Evolutionary conservation across 2,329 filamentous ascomycete genomes (phyloP).

Genomic region (Hortaea werneckii): DNA sequence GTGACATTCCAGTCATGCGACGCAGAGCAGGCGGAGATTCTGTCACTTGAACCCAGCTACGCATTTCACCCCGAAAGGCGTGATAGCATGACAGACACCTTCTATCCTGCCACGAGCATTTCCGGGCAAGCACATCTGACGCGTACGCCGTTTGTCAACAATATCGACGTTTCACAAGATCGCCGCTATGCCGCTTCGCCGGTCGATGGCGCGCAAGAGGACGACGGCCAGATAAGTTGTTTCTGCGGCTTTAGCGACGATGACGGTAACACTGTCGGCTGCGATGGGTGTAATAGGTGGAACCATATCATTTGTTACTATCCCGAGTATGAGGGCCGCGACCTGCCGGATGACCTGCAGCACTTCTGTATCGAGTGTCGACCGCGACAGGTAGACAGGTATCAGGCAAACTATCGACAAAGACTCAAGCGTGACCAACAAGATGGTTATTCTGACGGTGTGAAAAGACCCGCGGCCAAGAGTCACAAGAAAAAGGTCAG

Average conservation of each 20-base stretch:
- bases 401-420: conserved; percentile 52
- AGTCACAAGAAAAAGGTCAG: conserved; percentile 82
- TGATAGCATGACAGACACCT: conserved; percentile 30
- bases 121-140: conserved; percentile 19
- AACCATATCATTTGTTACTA: conserved; percentile 98
- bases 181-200: conserved; percentile 12
- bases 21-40: conserved; percentile 19
- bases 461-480: conserved; percentile 66
- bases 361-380: conserved; percentile 88
- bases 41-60: conserved; percentile 21
- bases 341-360: conserved; percentile 48
- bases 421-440: conserved; percentile 17
- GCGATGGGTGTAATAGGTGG: conserved; percentile 93
- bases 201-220: conserved; percentile 46
- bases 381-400: conserved; percentile 62
- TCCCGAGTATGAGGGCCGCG: conserved; percentile 53
- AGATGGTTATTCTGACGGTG: conserved; percentile 46
- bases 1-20: conserved; percentile 27
- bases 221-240: conserved; percentile 94
- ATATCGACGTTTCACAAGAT: conserved; percentile 17
- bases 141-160: conserved; percentile 14
- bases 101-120: conserved; percentile 23
- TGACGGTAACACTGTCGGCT: conserved; percentile 95
- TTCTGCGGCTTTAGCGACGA: conserved; percentile 90
- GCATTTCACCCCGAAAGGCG: conserved; percentile 16